Percentiles rank a stretch among this genome's conserved stretches.
Evolutionary conservation across 495 filamentous ascomycete species (phyloP).

Genomic region (Neurospora sp.): DNA sequence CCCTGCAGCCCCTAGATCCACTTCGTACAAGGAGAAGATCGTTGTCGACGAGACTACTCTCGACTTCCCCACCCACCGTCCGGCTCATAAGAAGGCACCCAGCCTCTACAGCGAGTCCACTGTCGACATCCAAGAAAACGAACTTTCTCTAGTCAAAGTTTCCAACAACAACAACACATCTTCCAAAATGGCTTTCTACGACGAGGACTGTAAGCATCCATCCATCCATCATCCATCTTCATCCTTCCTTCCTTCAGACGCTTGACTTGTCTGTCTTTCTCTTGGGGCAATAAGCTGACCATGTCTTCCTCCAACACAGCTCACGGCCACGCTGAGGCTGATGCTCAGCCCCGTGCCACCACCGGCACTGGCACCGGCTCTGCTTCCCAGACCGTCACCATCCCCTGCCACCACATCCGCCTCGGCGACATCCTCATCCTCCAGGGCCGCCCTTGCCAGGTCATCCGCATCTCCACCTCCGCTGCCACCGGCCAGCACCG

Average conservation of each 20-base stretch:
- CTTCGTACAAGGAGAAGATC: constrained; percentile 19
- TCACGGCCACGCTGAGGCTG: constrained; percentile 47
- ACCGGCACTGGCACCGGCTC: constrained; percentile 13
- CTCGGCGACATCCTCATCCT: constrained; percentile 98
- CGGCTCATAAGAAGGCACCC: constrained; percentile 23
- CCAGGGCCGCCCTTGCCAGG: constrained; percentile 98
- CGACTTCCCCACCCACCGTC: constrained; percentile 18
- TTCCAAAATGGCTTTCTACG: constrained; percentile 95
- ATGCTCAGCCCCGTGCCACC: constrained; percentile 24
- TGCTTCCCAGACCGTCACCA: constrained; percentile 74
- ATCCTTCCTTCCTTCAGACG: background rate
- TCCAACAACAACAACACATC: constrained; percentile 27
- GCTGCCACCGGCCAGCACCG: constrained; percentile 97
- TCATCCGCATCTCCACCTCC: constrained; percentile 98
- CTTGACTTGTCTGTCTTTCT: background rate
- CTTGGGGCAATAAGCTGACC: constrained; percentile 12
- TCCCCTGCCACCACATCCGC: constrained; percentile 98
- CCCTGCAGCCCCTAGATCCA: constrained; percentile 7
- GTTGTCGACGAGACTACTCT: constrained; percentile 26
- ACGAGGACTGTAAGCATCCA: constrained; percentile 60
- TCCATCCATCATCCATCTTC: background rate
- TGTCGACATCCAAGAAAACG: constrained; percentile 36
- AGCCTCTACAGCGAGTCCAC: constrained; percentile 34
- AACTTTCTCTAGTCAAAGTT: background rate
- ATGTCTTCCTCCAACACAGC: constrained; percentile 39